Evolutionary conservation across 768 basidiomycete species (phyloP), one percentile per base, ranked within the genome.

Genomic region (Lactifluus piperatus): DNA sequence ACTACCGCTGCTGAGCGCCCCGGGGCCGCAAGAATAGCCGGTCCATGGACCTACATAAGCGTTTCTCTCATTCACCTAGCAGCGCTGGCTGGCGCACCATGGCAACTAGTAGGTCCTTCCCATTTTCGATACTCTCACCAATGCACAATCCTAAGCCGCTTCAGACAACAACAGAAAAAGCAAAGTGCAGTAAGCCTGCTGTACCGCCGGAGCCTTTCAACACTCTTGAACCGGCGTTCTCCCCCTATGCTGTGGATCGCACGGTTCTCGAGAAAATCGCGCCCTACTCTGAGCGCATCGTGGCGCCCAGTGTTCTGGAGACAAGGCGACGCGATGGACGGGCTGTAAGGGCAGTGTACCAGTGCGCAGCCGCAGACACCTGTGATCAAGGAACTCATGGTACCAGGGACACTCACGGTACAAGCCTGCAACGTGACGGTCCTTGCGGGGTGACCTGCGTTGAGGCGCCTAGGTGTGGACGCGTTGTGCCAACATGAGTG

Each of bases 331-430:
- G 68, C 71, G 0, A 78, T 93, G 0, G 87, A 93, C 66, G 92
- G 88, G 5, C 71, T 97, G 27, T 97, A 94, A 73, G 89, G 10
- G 95, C 94, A 0, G 79, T 79, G 20, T 98, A 97, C 72, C 58
- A 50, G 46, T 94, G 93, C 68, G 83, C 82, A 2, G 83, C n/a
- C 83, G 50, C 81, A 88, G 63, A 73, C 81, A 6, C 79, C 81
- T 26, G 69, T 72, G 5, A 83, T 92, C 50, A 86, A 89, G 67
- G 93, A 95, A 73, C 90, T 87, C 2, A 95, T 95, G n/a, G n/a
- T n/a, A n/a, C n/a, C n/a, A n/a, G n/a, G n/a, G n/a, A n/a, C n/a
- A n/a, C n/a, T n/a, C n/a, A n/a, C n/a, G n/a, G n/a, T n/a, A n/a
- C n/a, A n/a, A n/a, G n/a, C n/a, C n/a, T n/a, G n/a, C n/a, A n/a